Base-by-base conservation (phyloP, 257 asterid species). In the Verbascum thapsus region DNA sequence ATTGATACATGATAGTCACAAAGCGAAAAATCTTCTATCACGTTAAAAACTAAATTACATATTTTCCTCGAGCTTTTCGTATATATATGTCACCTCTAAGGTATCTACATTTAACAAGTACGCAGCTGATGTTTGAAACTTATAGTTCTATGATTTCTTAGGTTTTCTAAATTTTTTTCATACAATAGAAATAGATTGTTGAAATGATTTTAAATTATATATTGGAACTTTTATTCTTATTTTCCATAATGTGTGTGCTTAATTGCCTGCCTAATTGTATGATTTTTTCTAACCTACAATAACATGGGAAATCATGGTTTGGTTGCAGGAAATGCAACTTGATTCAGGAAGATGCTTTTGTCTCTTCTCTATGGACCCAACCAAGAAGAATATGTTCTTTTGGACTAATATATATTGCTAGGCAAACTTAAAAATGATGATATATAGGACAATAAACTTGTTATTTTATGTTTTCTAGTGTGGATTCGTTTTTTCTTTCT, bases 381-480 rank as follows among this genome's bases (percentile, higher is more conserved):
- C 48, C 45, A 42, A 58, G 42, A 44, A 56, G 53, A 44, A 12
- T 32, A 23, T 44, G 18, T 61, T 51, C 42, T 16, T 52, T 47
- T 42, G 32, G 32, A 41, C 54, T 71, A 48, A 49, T 17, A 63
- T 51, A 60, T 30, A 58, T 53, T 57, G 42, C 53, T 72, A 72
- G 73, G 54, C 39, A 49, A 67, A 67, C 66, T 47, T 45, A 45
- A 60, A 55, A 58, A 72, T 26, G 2, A 26, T 26, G 32, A 26
- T 8, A 55, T 17, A 20, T 35, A 17, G 38, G 50, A 59, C 61
- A 20, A 47, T 40, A 73, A 72, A 39, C 52, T 66, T 67, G 66
- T 67, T 61, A 18, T 65, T 66, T 66, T 66, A 59, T 34, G 38
- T 72, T 61, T 73, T 73, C 70, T 61, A 66, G 73, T 58, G 68